Evolutionary conservation across 441 rosid species (phyloP).

Genomic region (Erodium trifolium): DNA sequence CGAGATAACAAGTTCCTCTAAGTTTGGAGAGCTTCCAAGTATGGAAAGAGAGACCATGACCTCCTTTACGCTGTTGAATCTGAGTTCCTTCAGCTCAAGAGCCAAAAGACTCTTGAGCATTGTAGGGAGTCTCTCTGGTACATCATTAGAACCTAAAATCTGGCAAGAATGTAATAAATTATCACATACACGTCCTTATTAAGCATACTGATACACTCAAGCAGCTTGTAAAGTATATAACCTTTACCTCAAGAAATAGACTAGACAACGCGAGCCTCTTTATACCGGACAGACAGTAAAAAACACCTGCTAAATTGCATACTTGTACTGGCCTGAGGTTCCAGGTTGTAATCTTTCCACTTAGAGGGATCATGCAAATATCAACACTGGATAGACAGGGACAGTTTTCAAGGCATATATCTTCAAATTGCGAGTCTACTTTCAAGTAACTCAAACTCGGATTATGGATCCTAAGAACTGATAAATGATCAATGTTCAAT

Average conservation of each 20-base stretch:
- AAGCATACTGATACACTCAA: not conserved
- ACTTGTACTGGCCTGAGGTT: constrained; percentile 11
- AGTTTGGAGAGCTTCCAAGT: constrained; percentile 28
- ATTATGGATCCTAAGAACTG: constrained; percentile 22
- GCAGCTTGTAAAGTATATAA: constrained; percentile 6
- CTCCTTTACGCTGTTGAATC: constrained; percentile 17
- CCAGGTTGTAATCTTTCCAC: not conserved
- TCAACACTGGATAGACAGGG: constrained; percentile 22
- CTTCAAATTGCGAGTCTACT: constrained; percentile 27
- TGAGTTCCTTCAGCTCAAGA: constrained; percentile 24
- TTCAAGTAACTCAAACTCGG: constrained; percentile 27
- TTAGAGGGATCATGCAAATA: constrained; percentile 23
- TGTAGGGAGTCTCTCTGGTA: constrained; percentile 19
- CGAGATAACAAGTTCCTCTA: constrained; percentile 18
- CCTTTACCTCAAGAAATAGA: constrained; percentile 25
- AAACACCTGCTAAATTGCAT: constrained; percentile 22
- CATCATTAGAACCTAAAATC: constrained; percentile 22
- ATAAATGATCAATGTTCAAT: constrained; percentile 20
- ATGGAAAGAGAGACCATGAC: constrained; percentile 17
- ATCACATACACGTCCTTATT: not conserved
- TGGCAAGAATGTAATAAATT: constrained; percentile 1
- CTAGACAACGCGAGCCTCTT: constrained; percentile 22
- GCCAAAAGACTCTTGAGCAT: constrained; percentile 15
- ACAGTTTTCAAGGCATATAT: constrained; percentile 22
- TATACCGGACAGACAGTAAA: constrained; percentile 18